Percentiles rank a stretch among this genome's conserved stretches.
Conservation (phyloP, 257 asterid genomes). For the Petunia secreta region DNA sequence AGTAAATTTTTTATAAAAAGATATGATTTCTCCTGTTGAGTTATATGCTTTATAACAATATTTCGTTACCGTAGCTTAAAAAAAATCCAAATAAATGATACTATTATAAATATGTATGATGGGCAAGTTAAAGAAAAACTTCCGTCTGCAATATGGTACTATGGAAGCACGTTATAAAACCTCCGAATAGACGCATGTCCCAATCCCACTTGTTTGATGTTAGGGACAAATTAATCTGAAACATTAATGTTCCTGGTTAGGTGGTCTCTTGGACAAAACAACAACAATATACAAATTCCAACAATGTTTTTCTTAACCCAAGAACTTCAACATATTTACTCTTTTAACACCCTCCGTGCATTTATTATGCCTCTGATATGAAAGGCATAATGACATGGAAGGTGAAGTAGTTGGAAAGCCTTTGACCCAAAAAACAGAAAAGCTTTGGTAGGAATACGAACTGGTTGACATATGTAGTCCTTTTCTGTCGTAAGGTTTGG, state of each 20-base stretch:
- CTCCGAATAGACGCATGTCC: not conserved
- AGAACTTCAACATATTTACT: not conserved
- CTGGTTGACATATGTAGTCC: too few species aligned
- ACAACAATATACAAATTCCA: not conserved
- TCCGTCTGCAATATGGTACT: not conserved
- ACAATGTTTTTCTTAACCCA: constrained; percentile 16
- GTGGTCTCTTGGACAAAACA: constrained; percentile 19
- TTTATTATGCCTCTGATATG: constrained; percentile 13
- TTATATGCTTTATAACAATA: too few species aligned
- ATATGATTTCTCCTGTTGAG: too few species aligned
- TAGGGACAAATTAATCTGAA: not conserved
- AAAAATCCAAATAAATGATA: too few species aligned
- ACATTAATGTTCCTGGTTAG: constrained; percentile 1
- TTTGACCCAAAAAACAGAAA: not conserved
- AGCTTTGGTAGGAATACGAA: not conserved
- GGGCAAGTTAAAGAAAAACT: too few species aligned
- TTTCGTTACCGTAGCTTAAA: too few species aligned
- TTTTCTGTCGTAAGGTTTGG: too few species aligned
- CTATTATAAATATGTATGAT: too few species aligned
- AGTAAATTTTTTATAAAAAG: too few species aligned
- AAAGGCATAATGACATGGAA: constrained; percentile 16
- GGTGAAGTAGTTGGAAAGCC: constrained; percentile 14
- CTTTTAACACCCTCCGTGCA: not conserved
- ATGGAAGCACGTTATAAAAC: not conserved
- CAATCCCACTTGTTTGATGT: constrained; percentile 1